Evolutionary conservation across 2,329 filamentous ascomycete species (phyloP).

Genomic region (Diaporthe sp.): DNA sequence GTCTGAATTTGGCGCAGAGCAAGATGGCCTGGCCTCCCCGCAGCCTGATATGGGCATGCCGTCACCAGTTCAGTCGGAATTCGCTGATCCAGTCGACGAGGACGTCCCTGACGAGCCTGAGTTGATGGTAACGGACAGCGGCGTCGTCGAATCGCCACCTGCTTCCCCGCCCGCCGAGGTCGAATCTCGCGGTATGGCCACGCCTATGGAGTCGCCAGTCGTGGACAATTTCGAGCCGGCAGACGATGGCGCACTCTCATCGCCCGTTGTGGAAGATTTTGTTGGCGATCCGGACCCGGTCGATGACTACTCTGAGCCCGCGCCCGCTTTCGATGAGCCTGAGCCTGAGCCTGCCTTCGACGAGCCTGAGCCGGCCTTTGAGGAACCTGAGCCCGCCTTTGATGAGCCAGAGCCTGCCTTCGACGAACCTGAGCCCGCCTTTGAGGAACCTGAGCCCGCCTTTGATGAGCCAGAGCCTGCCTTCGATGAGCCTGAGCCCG

Average conservation of each 20-base stretch:
- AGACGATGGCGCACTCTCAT: background rate
- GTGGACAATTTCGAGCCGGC: slow-evolving; percentile 5
- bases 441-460: too few relatives aligned
- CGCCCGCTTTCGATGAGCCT: background rate
- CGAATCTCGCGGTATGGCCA: background rate
- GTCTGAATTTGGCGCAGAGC: background rate
- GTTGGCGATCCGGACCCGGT: background rate
- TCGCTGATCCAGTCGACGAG: background rate
- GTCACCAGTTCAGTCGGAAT: background rate
- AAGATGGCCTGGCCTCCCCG: background rate
- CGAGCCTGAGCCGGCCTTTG: background rate
- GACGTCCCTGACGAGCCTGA: background rate
- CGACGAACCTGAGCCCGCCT: background rate
- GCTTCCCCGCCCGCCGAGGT: background rate
- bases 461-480: too few relatives aligned
- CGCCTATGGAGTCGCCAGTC: background rate
- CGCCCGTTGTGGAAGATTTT: background rate
- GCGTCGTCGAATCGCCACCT: background rate
- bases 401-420: background rate
- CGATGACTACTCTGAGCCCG: background rate
- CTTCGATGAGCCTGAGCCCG: too few relatives aligned
- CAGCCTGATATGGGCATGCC: background rate
- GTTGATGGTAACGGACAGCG: background rate
- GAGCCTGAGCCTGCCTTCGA: too few relatives aligned
- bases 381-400: too few relatives aligned